Percentiles rank a stretch among this genome's conserved stretches.
phyloP scores from a whole-genome alignment of 2,329 filamentous ascomycete genomes.

The Lachnellula arida region DNA sequence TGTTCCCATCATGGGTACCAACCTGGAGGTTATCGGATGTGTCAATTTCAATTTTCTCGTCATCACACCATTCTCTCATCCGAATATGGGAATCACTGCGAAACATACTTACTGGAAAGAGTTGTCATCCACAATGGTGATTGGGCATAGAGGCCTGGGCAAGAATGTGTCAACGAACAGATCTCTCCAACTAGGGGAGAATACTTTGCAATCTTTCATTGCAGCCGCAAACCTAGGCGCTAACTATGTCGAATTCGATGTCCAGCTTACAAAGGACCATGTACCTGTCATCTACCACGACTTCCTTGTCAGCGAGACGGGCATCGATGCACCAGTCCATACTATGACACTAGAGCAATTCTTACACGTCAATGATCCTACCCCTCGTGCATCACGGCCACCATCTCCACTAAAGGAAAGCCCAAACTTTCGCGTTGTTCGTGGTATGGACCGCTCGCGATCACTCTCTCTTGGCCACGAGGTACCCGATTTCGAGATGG shows the following conservation, averaged over 20 bases:
- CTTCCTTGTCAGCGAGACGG: slow-evolving; percentile 95
- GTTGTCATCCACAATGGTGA: slow-evolving; percentile 79
- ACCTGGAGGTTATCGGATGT: slow-evolving; percentile 84
- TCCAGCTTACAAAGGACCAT: slow-evolving; percentile 97
- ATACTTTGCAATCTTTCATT: slow-evolving; percentile 93
- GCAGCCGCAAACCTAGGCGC: slow-evolving; percentile 89
- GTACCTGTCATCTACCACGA: slow-evolving; percentile 98
- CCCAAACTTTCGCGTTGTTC: slow-evolving; percentile 21
- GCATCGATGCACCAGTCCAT: slow-evolving; percentile 94
- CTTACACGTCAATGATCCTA: slow-evolving; percentile 64
- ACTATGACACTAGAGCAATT: slow-evolving; percentile 95
- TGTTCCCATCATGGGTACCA: slow-evolving; percentile 77
- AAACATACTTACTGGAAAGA: slow-evolving; percentile 97
- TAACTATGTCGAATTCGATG: slow-evolving; percentile 73
- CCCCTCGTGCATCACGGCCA: slow-evolving; percentile 42
- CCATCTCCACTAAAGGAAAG: slow-evolving; percentile 38
- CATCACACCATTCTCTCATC: slow-evolving; percentile 90
- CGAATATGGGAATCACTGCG: slow-evolving; percentile 87
- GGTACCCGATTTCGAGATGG: slow-evolving; percentile 32
- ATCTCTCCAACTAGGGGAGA: slow-evolving; percentile 91
- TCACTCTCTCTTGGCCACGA: slow-evolving; percentile 32
- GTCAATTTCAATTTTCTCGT: slow-evolving; percentile 97
- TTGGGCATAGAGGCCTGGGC: slow-evolving; percentile 70
- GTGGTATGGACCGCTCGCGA: slow-evolving; percentile 30
- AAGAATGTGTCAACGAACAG: slow-evolving; percentile 83